A percentile compares a stretch with the other conserved stretches of the same genome.
These are phyloP conservation scores for Paramecium pentaurelia DNA, from an alignment of 73 alveolate genomes.

Conservation along the genomic window DNA sequence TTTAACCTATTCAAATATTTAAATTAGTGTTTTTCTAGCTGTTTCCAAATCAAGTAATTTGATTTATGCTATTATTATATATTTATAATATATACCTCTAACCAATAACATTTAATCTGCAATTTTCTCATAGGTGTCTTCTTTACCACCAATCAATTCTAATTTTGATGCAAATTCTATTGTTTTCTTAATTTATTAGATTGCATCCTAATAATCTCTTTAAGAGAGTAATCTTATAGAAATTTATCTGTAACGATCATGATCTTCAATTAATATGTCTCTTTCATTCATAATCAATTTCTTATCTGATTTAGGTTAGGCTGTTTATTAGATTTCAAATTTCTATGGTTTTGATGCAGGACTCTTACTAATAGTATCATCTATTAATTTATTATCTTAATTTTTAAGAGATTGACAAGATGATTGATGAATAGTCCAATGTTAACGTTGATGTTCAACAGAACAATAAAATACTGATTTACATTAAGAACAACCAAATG, in stretches of 20 bases:
- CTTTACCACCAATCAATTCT: not conserved
- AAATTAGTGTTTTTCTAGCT: not conserved
- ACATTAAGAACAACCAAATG: slow-evolving; percentile 41
- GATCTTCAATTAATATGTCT: slow-evolving; percentile 8
- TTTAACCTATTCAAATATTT: not conserved
- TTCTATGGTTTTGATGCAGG: not conserved
- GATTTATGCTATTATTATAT: not conserved
- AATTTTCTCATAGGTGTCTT: not conserved
- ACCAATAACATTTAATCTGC: not conserved
- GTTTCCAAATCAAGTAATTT: not conserved
- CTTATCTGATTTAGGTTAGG: not conserved
- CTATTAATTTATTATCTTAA: not conserved
- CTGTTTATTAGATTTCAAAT: not conserved
- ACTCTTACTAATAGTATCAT: not conserved
- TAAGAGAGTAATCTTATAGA: slow-evolving; percentile 15
- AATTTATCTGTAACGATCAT: slow-evolving; percentile 27
- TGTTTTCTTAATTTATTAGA: not conserved
- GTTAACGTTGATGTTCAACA: slow-evolving; percentile 13
- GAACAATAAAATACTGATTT: slow-evolving; percentile 38
- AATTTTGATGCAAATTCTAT: not conserved
- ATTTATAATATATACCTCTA: not conserved
- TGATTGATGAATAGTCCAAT: not conserved
- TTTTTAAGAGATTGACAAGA: not conserved
- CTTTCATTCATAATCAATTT: not conserved
- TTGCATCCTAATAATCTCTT: slow-evolving; percentile 14